phyloP scores from a whole-genome alignment of 495 filamentous ascomycete genomes.

The Hypoxylon perforatum region DNA sequence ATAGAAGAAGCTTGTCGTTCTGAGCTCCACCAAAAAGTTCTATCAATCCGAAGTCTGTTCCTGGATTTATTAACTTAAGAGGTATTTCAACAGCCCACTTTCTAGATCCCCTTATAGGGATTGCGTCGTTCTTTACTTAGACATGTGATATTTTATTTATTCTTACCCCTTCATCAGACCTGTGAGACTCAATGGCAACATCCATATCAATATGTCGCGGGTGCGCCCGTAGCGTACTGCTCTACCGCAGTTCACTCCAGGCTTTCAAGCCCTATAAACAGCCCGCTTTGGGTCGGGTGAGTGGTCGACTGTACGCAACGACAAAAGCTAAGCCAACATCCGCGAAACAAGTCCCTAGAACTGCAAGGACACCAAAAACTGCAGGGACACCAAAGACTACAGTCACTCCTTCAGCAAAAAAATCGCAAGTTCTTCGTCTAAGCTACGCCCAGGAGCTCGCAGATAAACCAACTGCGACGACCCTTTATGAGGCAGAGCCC shows the following conservation, averaged over 20 bases:
- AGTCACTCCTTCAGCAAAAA: constrained; percentile 8
- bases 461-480: constrained; percentile 52
- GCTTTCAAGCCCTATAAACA: constrained; percentile 13
- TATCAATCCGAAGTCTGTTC: neutral
- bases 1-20: neutral
- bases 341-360: constrained; percentile 1
- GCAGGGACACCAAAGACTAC: neutral
- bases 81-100: neutral
- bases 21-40: neutral
- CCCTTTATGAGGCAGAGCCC: constrained; percentile 71
- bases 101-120: neutral
- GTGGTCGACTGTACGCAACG: constrained; percentile 52
- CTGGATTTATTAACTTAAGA: neutral
- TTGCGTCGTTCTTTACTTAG: neutral
- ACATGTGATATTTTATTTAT: constrained; percentile 17
- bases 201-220: constrained; percentile 22
- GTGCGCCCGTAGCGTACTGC: constrained; percentile 21
- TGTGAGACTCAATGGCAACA: constrained; percentile 14
- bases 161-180: neutral
- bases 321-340: constrained; percentile 45
- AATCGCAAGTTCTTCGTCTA: neutral
- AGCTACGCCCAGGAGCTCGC: constrained; percentile 58
- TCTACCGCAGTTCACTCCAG: constrained; percentile 9
- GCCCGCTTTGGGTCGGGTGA: constrained; percentile 35
- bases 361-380: neutral